These are phyloP conservation scores for Backusella tuberculispora DNA, from an alignment of 192 early-diverging fungal genomes.

Conservation along the genomic window DNA sequence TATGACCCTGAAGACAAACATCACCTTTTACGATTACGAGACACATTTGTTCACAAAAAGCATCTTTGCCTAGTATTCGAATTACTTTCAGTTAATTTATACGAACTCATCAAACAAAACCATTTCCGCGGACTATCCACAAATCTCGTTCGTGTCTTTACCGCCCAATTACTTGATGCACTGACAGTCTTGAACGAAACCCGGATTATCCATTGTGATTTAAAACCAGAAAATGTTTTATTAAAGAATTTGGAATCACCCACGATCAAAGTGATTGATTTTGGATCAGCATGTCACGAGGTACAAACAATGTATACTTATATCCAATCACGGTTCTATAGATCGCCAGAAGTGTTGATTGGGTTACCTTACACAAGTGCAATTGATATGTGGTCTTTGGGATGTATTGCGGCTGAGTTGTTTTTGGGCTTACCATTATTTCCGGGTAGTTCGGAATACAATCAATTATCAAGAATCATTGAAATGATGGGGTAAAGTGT, in stretches of 20 bases:
- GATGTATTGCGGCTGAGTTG: conserved; percentile 96
- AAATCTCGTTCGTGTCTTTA: conserved; percentile 92
- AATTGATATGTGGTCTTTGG: conserved; percentile 99
- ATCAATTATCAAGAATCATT: conserved; percentile 91
- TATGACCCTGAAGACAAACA: conserved; percentile 89
- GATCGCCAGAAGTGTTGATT: conserved; percentile 93
- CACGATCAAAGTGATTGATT: conserved; percentile 97
- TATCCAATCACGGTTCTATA: conserved; percentile 98
- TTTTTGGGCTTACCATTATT: conserved; percentile 95
- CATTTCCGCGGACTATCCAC: conserved; percentile 95
- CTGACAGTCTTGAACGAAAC: conserved; percentile 86
- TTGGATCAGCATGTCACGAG: conserved; percentile 97
- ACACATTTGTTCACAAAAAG: conserved; percentile 90
- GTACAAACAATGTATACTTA: conserved; percentile 96
- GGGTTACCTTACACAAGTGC: conserved; percentile 90
- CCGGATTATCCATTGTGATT: conserved; percentile 95
- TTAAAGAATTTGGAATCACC: conserved; percentile 89
- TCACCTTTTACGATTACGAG: conserved; percentile 86
- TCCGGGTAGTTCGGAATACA: conserved; percentile 96
- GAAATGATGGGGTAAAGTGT: conserved; percentile 79
- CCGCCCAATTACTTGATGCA: conserved; percentile 91
- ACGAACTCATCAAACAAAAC: conserved; percentile 98
- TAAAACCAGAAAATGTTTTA: conserved; percentile 98
- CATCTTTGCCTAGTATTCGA: conserved; percentile 99
- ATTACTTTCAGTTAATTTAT: conserved; percentile 94